Base-by-base conservation (phyloP, 1,139 yeast genomes). In the Blastobotrys persicus region DNA sequence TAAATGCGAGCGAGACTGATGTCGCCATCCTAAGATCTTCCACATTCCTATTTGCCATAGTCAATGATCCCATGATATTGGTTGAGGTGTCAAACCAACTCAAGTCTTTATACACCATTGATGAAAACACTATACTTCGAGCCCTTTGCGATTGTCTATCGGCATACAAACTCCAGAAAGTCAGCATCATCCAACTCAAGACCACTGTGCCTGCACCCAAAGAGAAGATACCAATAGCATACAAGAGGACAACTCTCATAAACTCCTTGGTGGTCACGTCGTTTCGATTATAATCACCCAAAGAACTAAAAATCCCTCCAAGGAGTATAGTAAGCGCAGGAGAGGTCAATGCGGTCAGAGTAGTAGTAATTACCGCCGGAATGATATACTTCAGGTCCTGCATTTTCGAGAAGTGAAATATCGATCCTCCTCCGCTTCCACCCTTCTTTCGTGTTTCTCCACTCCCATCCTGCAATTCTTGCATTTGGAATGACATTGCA, bases 21-120 rank as follows among this genome's bases (percentile, higher is more conserved):
- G 80, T 73, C 0, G 94, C 88, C 0, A 78, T 68, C 59, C 95
- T 73, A 28, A 84, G 66, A 58, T 89, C 97, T 64, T 88, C 96
- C 20, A 87, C 74, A 57, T 94, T 84, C 56, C 96, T 69, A 65
- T 85, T 83, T 4, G 80, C 67, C 59, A 83, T 88, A 4, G 84
- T 74, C 4, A 85, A 59, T 23, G 79, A 77, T 6, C 95, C 95
- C 63, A 79, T 73, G 1, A 85, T 40, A 2, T 59, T 62, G 12
- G 52, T 51, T 11, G 55, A 48, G 4, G 46, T 46, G 52, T 88
- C 96, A 60, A 78, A 82, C 92, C 72, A 69, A 0, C 58, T 51
- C 45, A 59, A 49, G 11, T 63, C 58, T 19, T 62, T 60, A 39
- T 56, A 49, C 20, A 69, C 43, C 33, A 68, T 44, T 1, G 64